Evolutionary conservation across 495 filamentous ascomycete species (phyloP).

Genomic region (Podospora australis): DNA sequence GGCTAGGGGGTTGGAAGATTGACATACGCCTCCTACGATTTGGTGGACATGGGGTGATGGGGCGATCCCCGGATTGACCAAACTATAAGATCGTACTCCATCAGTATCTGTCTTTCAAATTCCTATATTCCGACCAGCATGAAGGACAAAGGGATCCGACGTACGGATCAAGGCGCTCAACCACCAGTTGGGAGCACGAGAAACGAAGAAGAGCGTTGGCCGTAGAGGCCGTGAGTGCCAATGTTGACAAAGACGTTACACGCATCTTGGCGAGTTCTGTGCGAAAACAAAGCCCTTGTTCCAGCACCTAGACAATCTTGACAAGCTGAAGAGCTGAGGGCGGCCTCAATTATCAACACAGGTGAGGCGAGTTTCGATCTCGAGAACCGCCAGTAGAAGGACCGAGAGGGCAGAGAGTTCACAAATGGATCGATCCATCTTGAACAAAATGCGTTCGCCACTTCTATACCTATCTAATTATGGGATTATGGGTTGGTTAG

Average conservation of each 20-base stretch:
- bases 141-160: neutral
- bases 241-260: neutral
- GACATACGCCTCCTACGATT: constrained; percentile 17
- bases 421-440: too few relatives aligned
- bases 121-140: neutral
- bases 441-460: too few relatives aligned
- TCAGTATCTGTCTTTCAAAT: neutral
- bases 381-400: too few relatives aligned
- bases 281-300: too few relatives aligned
- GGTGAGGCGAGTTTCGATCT: too few relatives aligned
- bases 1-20: neutral
- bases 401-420: too few relatives aligned
- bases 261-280: neutral
- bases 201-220: constrained; percentile 4
- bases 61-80: constrained; percentile 18
- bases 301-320: too few relatives aligned
- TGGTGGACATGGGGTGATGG: constrained; percentile 24
- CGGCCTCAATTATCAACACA: too few relatives aligned
- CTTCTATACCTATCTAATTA: too few relatives aligned
- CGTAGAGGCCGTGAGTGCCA: neutral
- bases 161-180: constrained; percentile 6
- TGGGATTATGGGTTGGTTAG: too few relatives aligned
- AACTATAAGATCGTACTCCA: constrained; percentile 1
- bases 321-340: too few relatives aligned
- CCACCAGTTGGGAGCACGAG: constrained; percentile 6